A percentile compares a stretch with the other conserved stretches of the same genome.
Evolutionary conservation across 2,329 filamentous ascomycete species (phyloP).

Genomic region (Verticillium isaacii): DNA sequence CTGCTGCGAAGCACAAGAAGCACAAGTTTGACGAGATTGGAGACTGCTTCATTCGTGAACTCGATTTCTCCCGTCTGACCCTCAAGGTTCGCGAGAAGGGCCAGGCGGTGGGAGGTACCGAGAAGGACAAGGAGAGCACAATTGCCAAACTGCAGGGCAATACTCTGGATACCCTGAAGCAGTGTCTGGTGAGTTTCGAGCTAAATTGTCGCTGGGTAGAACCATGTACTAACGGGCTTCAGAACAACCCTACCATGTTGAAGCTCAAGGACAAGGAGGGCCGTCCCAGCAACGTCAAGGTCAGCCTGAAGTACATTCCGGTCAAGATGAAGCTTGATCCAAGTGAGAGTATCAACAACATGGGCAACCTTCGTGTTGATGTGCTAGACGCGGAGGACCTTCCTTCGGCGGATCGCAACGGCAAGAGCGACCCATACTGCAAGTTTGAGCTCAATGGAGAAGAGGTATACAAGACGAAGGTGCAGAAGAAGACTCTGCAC

Average conservation of each 20-base stretch:
- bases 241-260: conserved; percentile 87
- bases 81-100: conserved; percentile 78
- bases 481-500: conserved; percentile 92
- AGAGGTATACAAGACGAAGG: conserved; percentile 91
- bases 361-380: conserved; percentile 92
- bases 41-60: conserved; percentile 90
- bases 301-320: conserved; percentile 92
- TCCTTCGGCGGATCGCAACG: conserved; percentile 92
- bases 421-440: conserved; percentile 95
- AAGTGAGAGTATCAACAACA: conserved; percentile 97
- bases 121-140: conserved; percentile 67
- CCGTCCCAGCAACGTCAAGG: conserved; percentile 71
- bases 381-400: conserved; percentile 81
- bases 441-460: conserved; percentile 88
- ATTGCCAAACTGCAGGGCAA: conserved; percentile 80
- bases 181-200: conserved; percentile 64
- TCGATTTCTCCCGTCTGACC: conserved; percentile 94
- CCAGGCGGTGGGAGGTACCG: conserved; percentile 59
- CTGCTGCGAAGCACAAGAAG: conserved; percentile 63
- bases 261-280: conserved; percentile 76
- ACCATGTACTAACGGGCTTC: conserved; percentile 1
- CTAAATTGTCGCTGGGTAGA: not conserved
- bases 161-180: conserved; percentile 81
- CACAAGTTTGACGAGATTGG: conserved; percentile 87
- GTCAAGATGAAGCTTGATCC: conserved; percentile 92